Percentiles rank a stretch among this genome's conserved stretches.
These are phyloP conservation scores for Lagerstroemia speciosa DNA, from an alignment of 345 rosid species.

Conservation along the genomic window DNA sequence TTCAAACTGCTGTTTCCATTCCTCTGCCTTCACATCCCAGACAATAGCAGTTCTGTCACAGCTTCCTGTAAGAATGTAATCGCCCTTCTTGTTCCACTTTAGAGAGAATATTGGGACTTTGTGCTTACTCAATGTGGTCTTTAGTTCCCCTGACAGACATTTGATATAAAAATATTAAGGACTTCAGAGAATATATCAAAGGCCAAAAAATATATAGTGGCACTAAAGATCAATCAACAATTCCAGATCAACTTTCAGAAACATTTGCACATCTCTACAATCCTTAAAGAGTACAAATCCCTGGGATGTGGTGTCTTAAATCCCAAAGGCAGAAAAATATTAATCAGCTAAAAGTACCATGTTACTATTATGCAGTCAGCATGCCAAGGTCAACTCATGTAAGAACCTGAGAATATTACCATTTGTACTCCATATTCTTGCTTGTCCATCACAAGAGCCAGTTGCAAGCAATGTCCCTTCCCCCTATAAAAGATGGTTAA, in stretches of 20 bases:
- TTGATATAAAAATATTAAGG: background rate
- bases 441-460: constrained; percentile 96
- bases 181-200: background rate
- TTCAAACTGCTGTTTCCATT: constrained; percentile 91
- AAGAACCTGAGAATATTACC: constrained; percentile 28
- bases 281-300: background rate
- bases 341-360: background rate
- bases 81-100: constrained; percentile 99
- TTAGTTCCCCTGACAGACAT: constrained; percentile 59
- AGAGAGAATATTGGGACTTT: constrained; percentile 94
- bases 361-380: background rate
- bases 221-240: background rate
- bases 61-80: constrained; percentile 97
- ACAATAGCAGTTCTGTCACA: constrained; percentile 94
- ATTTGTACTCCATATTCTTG: constrained; percentile 77
- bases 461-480: constrained; percentile 94
- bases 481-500: constrained; percentile 37
- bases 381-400: background rate
- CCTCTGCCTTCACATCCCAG: constrained; percentile 96
- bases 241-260: background rate
- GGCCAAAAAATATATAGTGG: background rate
- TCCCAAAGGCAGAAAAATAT: background rate
- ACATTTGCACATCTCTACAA: background rate
- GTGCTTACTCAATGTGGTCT: constrained; percentile 78
- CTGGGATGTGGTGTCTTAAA: background rate